Evolutionary conservation across 1,284 basidiomycete species (phyloP), one percentile per base, ranked within the genome.

Genomic region (Trichosporon ovoides): DNA sequence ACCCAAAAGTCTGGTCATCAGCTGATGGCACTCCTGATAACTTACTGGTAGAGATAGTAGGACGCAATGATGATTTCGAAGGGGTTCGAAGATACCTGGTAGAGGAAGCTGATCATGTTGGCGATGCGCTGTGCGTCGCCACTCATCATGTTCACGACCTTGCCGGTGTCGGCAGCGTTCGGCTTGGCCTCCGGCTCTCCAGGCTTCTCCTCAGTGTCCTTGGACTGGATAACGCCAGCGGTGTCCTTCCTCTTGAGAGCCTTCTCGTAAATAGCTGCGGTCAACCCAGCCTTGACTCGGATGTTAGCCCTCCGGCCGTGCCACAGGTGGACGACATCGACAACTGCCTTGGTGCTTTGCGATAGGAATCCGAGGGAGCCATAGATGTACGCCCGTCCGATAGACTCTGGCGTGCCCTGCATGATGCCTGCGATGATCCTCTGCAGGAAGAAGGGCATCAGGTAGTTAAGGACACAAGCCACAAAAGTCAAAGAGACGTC

Each of bases 261-360:
- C 74, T 96, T 96, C 73, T 92, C 88, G 69, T 94, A 97, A 55
- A 96, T 88, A 0, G 87, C 80, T 22, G 72, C 83, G 81, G 88
- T 91, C 13, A 93, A 80, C 74, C 87, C 85, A 5, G 84, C 81
- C 16, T 87, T 83, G 20, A 88, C 83, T 19, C 88, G 80, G 12
- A 87, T 85, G 10, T 81, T 75, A 0, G 85, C 87, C n/a, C 89
- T 82, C 20, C 89, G 82, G 11, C 85, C 83, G 63, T 83, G 84
- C 86, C 87, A 91, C 2, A 92, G 78, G 69, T 91, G 89, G 55
- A 88, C 83, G 2, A 89, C 77, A 64, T 93, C 89, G 0, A 83
- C 80, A 70, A 88, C 79, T 0, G 84, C 83, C 66, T 88, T 88
- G 57, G 80, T 67, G 0, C 85, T 52, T 1, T 83, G 81, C 16